Conservation (phyloP, 495 filamentous ascomycete species). For the Aspergillus steynii region DNA sequence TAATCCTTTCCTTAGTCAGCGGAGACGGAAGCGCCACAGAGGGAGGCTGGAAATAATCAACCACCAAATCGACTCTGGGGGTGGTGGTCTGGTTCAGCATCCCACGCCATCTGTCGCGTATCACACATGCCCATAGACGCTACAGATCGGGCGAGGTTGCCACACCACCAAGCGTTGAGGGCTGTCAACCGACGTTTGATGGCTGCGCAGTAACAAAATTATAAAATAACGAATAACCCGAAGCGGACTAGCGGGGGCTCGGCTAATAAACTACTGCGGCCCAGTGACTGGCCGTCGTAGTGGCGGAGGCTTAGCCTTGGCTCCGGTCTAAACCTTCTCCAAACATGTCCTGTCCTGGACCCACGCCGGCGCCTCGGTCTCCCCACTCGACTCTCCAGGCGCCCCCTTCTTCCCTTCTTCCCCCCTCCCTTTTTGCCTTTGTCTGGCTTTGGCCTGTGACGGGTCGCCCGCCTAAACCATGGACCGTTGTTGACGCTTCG, state of each 20-base stretch:
- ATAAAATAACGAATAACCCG: background rate
- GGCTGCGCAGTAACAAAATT: too few relatives aligned
- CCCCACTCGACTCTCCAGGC: constrained; percentile 5
- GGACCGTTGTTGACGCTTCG: constrained; percentile 19
- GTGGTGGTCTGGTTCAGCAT: too few relatives aligned
- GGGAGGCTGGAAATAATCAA: background rate
- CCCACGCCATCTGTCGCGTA: too few relatives aligned
- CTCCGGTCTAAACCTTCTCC: constrained; percentile 19
- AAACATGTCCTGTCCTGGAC: constrained; percentile 9
- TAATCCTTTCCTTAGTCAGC: constrained; percentile 11
- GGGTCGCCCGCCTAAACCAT: constrained; percentile 14
- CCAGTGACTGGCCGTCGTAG: constrained; percentile 6
- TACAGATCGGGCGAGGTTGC: too few relatives aligned
- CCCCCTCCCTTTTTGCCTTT: constrained; percentile 5
- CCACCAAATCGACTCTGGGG: background rate
- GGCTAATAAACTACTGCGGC: constrained; percentile 11
- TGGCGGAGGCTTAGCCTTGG: constrained; percentile 34
- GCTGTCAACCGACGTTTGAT: too few relatives aligned
- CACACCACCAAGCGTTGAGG: too few relatives aligned
- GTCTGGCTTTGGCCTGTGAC: constrained; percentile 14
- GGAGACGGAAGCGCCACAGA: constrained; percentile 4
- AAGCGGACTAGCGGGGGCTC: background rate
- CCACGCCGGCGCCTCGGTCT: background rate
- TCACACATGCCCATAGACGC: too few relatives aligned
- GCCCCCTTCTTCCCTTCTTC: constrained; percentile 15